Evolutionary conservation across 139 green algal species (phyloP).

Genomic region (Gonium pectorale): DNA sequence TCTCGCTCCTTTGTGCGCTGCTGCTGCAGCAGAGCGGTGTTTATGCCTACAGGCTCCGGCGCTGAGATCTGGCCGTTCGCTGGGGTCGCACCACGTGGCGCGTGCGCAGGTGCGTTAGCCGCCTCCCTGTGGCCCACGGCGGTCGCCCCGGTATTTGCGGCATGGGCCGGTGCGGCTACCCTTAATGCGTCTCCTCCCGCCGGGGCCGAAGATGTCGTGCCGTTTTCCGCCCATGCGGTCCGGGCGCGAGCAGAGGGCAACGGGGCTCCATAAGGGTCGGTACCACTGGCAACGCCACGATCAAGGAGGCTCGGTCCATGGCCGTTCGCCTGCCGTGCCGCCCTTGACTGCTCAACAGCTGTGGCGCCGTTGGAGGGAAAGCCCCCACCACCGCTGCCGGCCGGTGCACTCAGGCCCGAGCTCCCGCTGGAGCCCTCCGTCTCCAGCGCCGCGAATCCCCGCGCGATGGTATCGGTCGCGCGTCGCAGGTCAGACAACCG

Average conservation of each 20-base stretch:
- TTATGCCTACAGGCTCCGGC: not conserved
- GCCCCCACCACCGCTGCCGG: not conserved
- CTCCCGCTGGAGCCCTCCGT: not conserved
- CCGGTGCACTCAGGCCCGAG: not conserved
- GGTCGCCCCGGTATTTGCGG: not conserved
- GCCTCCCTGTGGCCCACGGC: not conserved
- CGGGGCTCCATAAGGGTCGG: not conserved
- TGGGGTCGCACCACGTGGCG: not conserved
- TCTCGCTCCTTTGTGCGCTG: conserved; percentile 21
- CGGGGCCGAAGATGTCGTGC: not conserved
- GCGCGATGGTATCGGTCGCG: not conserved
- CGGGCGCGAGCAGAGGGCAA: not conserved
- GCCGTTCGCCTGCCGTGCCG: not conserved
- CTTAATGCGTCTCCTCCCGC: not conserved
- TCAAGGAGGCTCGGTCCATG: not conserved
- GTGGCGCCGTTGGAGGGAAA: not conserved
- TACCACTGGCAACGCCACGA: not conserved
- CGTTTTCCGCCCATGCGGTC: not conserved
- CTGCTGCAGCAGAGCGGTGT: conserved; percentile 17
- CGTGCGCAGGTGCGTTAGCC: not conserved
- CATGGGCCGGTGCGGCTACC: not conserved
- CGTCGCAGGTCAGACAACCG: not conserved
- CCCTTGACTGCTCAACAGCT: not conserved
- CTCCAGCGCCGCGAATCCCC: not conserved
- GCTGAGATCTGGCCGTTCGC: not conserved